Evolutionary conservation across 495 filamentous ascomycete species (phyloP).

Genomic region (Talaromyces trachyspermus): DNA sequence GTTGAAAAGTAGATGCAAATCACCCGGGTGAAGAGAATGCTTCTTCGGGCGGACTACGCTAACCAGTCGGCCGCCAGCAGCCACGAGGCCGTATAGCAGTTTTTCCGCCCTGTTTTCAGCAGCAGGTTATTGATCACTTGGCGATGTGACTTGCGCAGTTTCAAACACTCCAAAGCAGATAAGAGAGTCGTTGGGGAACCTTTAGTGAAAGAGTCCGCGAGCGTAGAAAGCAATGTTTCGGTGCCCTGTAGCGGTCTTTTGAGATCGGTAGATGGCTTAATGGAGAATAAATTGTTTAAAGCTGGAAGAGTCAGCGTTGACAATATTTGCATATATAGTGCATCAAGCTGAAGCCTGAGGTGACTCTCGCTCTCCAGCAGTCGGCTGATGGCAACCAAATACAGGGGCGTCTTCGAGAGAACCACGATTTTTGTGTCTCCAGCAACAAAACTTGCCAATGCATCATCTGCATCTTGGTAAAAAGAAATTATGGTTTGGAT

Average conservation of each 20-base stretch:
- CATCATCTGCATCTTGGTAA: slow-evolving; percentile 72
- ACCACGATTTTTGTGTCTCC: slow-evolving; percentile 80
- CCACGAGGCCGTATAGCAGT: slow-evolving; percentile 87
- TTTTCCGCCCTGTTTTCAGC: slow-evolving; percentile 65
- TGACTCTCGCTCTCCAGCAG: slow-evolving; percentile 86
- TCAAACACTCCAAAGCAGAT: slow-evolving; percentile 84
- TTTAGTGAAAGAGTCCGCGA: slow-evolving; percentile 89
- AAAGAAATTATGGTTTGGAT: slow-evolving; percentile 98
- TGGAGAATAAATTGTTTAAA: slow-evolving; percentile 81
- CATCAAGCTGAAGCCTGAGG: slow-evolving; percentile 80
- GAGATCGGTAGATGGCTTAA: slow-evolving; percentile 85
- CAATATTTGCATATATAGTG: slow-evolving; percentile 94
- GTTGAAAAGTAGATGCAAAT: slow-evolving; percentile 94
- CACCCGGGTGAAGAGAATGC: slow-evolving; percentile 91
- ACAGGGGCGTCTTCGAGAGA: slow-evolving; percentile 72
- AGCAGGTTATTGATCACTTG: slow-evolving; percentile 80
- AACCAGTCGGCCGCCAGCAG: slow-evolving; percentile 88
- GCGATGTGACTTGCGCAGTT: slow-evolving; percentile 78
- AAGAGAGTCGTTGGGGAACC: slow-evolving; percentile 85
- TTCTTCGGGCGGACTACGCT: slow-evolving; percentile 90
- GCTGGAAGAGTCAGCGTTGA: slow-evolving; percentile 88
- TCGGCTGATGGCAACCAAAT: slow-evolving; percentile 86
- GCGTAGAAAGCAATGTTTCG: slow-evolving; percentile 79
- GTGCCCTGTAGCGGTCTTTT: slow-evolving; percentile 90
- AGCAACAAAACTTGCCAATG: slow-evolving; percentile 73